Base-by-base conservation (phyloP, 2,329 filamentous ascomycete genomes). In the Lasiodiplodia gonubiensis region DNA sequence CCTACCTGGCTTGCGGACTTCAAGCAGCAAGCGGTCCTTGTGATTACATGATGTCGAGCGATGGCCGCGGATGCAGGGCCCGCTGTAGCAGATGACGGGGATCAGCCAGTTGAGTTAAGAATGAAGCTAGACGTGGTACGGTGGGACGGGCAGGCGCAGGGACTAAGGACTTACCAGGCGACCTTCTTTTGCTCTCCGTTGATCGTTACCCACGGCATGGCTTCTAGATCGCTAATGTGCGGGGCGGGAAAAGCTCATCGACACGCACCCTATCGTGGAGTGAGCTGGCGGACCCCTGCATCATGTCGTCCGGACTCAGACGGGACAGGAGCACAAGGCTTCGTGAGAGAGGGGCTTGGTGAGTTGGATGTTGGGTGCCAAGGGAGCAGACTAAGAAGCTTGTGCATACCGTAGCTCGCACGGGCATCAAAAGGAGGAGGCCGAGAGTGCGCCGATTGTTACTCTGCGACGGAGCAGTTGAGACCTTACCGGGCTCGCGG, bases 1-100 rank as follows among this genome's bases (percentile, higher is more conserved):
- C 60, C 90, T 85, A 21, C 90, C 90, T 18, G 90, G 90, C 74
- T 92, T 92, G 70, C 89, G 86, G 18, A 92, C 90, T 25, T 88
- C 88, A 3, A 91, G 82, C 83, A 92, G 88, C 39, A 91, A 80
- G 68, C 90, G 86, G 72, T 91, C 89, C 70, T 85, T 84, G 69
- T 92, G 90, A 57, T 86, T 89, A 78, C 90, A 92, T 82, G 90
- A 91, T 64, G 90, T 91, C 35, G 90, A 92, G 72, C 90, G 88
- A 78, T 92, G 90, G 67, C 90, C 90, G 74, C 90, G 88, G 72
- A 92, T 92, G 76, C 90, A 92, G 74, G 90, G 89, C 83, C 88
- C 88, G 79, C 90, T 92, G 72, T 42, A 71, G 25, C 46, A 37
- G 35, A 61, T 18, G 35, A 35, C 35, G n/a, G 12, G 49, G 16